A percentile compares a stretch with the other conserved stretches of the same genome.
Evolutionary conservation across 2,329 filamentous ascomycete species (phyloP).

Genomic region (Phyllosticta citriasiana): DNA sequence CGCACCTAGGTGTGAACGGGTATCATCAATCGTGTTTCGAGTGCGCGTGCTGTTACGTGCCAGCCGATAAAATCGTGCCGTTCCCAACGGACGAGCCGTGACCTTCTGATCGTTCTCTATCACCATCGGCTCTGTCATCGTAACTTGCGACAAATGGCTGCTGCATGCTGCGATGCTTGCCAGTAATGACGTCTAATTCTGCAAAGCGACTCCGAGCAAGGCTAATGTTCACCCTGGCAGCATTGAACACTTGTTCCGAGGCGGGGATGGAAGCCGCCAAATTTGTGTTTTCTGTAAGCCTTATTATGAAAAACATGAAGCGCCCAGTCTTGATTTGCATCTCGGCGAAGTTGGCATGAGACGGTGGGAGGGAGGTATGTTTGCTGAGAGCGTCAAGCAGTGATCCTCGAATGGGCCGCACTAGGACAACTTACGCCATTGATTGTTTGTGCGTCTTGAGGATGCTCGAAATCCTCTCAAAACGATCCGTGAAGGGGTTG

Average conservation of each 20-base stretch:
- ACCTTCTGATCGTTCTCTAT: background rate
- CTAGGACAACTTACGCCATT: slow-evolving; percentile 35
- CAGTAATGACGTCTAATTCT: slow-evolving; percentile 41
- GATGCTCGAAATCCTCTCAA: slow-evolving; percentile 92
- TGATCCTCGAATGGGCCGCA: background rate
- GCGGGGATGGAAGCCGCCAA: slow-evolving; percentile 86
- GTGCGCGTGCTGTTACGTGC: background rate
- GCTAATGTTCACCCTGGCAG: slow-evolving; percentile 80
- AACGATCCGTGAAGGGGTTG: slow-evolving; percentile 86
- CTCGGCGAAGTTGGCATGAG: slow-evolving; percentile 69
- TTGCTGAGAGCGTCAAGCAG: slow-evolving; percentile 44
- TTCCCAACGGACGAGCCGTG: background rate
- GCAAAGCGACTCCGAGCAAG: slow-evolving; percentile 74
- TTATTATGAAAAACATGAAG: slow-evolving; percentile 90
- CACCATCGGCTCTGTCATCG: slow-evolving; percentile 2
- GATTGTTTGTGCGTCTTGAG: slow-evolving; percentile 97
- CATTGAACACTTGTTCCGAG: slow-evolving; percentile 83
- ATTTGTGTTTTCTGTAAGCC: slow-evolving; percentile 96
- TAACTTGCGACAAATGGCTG: slow-evolving; percentile 6
- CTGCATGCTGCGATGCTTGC: slow-evolving; percentile 8
- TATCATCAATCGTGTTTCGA: background rate
- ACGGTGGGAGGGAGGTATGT: slow-evolving; percentile 71
- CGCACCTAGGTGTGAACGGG: background rate
- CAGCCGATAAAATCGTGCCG: background rate
- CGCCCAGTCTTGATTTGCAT: slow-evolving; percentile 70